Percentiles rank a stretch among this genome's conserved stretches.
Conservation (phyloP, 768 basidiomycete genomes). For the Kondoa subrosea region DNA sequence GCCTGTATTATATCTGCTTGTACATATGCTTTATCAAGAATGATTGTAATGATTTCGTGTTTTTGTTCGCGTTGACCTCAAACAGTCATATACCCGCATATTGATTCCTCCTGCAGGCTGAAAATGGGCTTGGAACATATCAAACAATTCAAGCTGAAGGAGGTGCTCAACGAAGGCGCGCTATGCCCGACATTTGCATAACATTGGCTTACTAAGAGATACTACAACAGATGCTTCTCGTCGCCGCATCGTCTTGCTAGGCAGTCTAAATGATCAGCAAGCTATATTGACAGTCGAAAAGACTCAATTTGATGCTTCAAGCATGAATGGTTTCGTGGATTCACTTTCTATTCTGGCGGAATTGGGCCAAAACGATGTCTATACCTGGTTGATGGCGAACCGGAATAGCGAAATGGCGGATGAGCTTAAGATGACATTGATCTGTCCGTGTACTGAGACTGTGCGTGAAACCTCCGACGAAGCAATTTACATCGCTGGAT, state of each 20-base stretch:
- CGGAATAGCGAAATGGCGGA: constrained; percentile 50
- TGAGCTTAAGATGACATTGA: constrained; percentile 71
- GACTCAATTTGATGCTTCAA: constrained; percentile 42
- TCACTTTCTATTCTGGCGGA: constrained; percentile 27
- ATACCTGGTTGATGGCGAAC: constrained; percentile 37
- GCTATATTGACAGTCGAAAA: constrained; percentile 67
- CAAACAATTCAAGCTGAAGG: constrained; percentile 42
- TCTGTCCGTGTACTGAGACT: constrained; percentile 67
- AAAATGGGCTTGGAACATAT: constrained; percentile 30
- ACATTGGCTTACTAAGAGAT: no score
- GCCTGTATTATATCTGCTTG: no score
- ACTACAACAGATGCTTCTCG: constrained; percentile 41
- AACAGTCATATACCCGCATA: no score
- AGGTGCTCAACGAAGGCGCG: constrained; percentile 28
- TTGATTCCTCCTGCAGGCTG: no score
- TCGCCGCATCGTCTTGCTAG: constrained; percentile 51
- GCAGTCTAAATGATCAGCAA: constrained; percentile 40
- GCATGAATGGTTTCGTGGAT: constrained; percentile 29
- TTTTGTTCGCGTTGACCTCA: no score
- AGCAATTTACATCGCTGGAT: background rate
- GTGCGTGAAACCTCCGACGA: constrained; percentile 15
- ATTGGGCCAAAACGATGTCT: constrained; percentile 21
- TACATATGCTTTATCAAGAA: no score
- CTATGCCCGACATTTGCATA: background rate
- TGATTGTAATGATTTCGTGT: no score